A percentile compares a stretch with the other conserved stretches of the same genome.
phyloP scores from a whole-genome alignment of 495 filamentous ascomycete species.

The Cenococcum geophilum region DNA sequence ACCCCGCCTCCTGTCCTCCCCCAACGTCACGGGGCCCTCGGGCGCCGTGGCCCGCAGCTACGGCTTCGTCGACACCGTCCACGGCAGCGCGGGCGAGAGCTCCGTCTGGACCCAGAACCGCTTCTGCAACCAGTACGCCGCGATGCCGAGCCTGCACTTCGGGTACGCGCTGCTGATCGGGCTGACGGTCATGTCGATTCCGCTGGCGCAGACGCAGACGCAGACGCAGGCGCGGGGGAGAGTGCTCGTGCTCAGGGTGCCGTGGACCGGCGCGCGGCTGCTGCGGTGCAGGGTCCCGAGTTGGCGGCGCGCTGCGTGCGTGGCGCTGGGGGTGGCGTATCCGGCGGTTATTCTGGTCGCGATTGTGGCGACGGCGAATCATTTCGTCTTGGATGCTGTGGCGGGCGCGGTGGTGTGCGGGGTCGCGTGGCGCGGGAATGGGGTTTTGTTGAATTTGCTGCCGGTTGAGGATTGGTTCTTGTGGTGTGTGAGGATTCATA shows the following conservation, averaged over 20 bases:
- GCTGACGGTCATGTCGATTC: conserved; percentile 55
- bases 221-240: conserved; percentile 14
- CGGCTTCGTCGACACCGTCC: conserved; percentile 72
- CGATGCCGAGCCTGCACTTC: conserved; percentile 77
- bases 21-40: conserved; percentile 40
- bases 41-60: conserved; percentile 50
- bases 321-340: conserved; percentile 54
- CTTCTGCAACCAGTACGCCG: conserved; percentile 65
- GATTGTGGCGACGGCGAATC: conserved; percentile 69
- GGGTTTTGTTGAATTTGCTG: conserved; percentile 53
- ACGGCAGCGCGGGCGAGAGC: conserved; percentile 54
- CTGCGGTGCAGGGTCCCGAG: conserved; percentile 34
- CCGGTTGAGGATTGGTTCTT: conserved; percentile 61
- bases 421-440: conserved; percentile 54
- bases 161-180: conserved; percentile 74
- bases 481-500: conserved; percentile 56
- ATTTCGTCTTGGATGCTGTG: conserved; percentile 61
- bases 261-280: neutral
- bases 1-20: conserved; percentile 59
- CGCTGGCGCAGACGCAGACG: conserved; percentile 42
- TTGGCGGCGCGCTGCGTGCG: conserved; percentile 44
- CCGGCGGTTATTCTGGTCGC: conserved; percentile 58
- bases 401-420: conserved; percentile 56
- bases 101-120: conserved; percentile 69
- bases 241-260: conserved; percentile 7